Conservation (phyloP, 352 stramenopile species). For the Pythium inflatum region DNA sequence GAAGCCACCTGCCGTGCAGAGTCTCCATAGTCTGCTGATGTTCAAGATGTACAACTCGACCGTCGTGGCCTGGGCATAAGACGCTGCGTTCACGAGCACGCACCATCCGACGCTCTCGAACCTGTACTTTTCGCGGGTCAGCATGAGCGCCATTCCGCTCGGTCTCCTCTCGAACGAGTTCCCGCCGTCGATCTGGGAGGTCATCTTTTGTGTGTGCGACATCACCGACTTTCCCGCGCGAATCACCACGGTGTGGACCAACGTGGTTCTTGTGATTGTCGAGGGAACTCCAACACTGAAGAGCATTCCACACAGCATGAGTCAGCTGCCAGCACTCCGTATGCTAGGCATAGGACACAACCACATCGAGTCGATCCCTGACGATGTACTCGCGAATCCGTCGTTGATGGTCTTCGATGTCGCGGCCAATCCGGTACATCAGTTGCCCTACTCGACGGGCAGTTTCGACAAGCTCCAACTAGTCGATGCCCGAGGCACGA, state of each 20-base stretch:
- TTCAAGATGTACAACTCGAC: conserved; percentile 27
- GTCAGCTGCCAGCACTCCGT: no score
- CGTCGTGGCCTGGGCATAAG: background rate
- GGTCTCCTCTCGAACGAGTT: conserved; percentile 8
- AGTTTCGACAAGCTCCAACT: no score
- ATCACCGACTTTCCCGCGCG: background rate
- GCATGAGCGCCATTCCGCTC: background rate
- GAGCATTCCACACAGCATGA: no score
- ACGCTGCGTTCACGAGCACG: background rate
- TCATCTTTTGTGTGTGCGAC: conserved; percentile 4
- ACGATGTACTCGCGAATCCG: no score
- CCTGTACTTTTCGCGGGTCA: background rate
- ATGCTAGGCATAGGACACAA: no score
- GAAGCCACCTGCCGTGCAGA: background rate
- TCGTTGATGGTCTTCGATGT: no score
- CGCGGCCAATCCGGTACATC: no score
- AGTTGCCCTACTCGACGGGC: no score
- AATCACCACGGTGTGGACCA: background rate
- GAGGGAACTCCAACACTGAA: conserved; percentile 11
- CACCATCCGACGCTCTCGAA: background rate
- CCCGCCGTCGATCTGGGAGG: background rate
- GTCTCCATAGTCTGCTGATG: background rate
- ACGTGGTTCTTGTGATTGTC: background rate
- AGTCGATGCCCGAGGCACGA: no score
- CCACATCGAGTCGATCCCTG: no score